Evolutionary conservation across 1,284 basidiomycete species (phyloP).

Genomic region (Cryptococcus hybrid): DNA sequence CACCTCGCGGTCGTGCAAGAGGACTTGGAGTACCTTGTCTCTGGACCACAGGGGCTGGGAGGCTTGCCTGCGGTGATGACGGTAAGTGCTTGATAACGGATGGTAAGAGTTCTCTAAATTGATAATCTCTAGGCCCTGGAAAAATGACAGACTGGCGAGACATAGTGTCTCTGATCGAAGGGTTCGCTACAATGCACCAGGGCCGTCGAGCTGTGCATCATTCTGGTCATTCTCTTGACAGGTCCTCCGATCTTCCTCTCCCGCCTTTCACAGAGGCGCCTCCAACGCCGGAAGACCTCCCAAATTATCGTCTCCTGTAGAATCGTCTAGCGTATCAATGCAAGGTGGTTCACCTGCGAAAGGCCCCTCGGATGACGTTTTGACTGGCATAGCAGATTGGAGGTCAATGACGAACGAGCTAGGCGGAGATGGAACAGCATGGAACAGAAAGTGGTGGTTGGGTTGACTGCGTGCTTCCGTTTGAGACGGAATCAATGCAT

Average conservation of each 20-base stretch:
- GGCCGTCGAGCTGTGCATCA: neutral
- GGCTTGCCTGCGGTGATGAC: conserved; percentile 86
- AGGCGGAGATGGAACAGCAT: conserved; percentile 1
- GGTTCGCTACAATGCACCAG: neutral
- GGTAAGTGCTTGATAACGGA: conserved; percentile 57
- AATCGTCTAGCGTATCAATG: neutral
- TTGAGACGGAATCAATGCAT: no score
- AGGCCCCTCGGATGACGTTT: neutral
- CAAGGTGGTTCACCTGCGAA: neutral
- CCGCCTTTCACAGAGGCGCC: conserved; percentile 68
- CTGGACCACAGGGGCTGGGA: conserved; percentile 62
- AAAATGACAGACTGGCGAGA: conserved; percentile 85
- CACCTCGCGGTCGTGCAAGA: conserved; percentile 72
- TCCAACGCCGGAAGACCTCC: conserved; percentile 8
- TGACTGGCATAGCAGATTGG: conserved; percentile 5
- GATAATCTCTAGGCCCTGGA: conserved; percentile 64
- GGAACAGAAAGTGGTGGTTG: conserved; percentile 11
- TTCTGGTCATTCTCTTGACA: conserved; percentile 64
- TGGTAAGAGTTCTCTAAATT: neutral
- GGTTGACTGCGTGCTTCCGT: neutral
- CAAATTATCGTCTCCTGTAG: neutral
- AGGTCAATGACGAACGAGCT: conserved; percentile 1
- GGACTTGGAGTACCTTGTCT: conserved; percentile 71
- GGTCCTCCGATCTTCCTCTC: conserved; percentile 51
- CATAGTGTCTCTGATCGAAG: neutral